These are phyloP conservation scores for Aciculoconidium aculeatum DNA, from an alignment of 805 yeast species.

Conservation along the genomic window DNA sequence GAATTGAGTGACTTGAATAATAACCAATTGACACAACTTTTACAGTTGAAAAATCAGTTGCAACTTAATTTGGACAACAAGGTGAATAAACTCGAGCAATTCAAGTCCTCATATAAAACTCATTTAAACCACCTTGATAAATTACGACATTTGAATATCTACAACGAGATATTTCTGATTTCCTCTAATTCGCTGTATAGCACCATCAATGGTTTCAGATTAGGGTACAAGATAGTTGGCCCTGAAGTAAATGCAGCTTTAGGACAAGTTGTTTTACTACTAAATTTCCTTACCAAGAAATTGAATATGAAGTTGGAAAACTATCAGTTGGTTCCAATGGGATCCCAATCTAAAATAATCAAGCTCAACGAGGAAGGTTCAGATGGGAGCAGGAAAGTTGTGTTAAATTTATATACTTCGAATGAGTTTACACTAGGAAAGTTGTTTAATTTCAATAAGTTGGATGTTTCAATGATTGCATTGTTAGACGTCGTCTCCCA, in stretches of 20 bases:
- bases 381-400: slow-evolving; percentile 23
- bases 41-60: slow-evolving; percentile 47
- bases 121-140: slow-evolving; percentile 63
- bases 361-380: slow-evolving; percentile 30
- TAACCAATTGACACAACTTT: slow-evolving; percentile 41
- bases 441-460: slow-evolving; percentile 62
- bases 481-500: slow-evolving; percentile 56
- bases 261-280: slow-evolving; percentile 72
- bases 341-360: slow-evolving; percentile 75
- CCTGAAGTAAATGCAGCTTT: slow-evolving; percentile 87
- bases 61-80: slow-evolving; percentile 49
- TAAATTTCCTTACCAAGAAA: slow-evolving; percentile 57
- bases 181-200: slow-evolving; percentile 83
- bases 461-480: slow-evolving; percentile 80
- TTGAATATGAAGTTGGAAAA: slow-evolving; percentile 50
- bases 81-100: slow-evolving; percentile 51
- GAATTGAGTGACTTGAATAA: slow-evolving; percentile 31
- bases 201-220: slow-evolving; percentile 75
- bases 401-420: slow-evolving; percentile 55
- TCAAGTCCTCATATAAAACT: slow-evolving; percentile 56
- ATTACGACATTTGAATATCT: slow-evolving; percentile 72
- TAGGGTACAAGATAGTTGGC: slow-evolving; percentile 83
- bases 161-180: slow-evolving; percentile 75
- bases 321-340: slow-evolving; percentile 73
- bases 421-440: slow-evolving; percentile 73